Evolutionary conservation across 768 basidiomycete genomes (phyloP).

Genomic region (Omphalotus guepiniiformis): DNA sequence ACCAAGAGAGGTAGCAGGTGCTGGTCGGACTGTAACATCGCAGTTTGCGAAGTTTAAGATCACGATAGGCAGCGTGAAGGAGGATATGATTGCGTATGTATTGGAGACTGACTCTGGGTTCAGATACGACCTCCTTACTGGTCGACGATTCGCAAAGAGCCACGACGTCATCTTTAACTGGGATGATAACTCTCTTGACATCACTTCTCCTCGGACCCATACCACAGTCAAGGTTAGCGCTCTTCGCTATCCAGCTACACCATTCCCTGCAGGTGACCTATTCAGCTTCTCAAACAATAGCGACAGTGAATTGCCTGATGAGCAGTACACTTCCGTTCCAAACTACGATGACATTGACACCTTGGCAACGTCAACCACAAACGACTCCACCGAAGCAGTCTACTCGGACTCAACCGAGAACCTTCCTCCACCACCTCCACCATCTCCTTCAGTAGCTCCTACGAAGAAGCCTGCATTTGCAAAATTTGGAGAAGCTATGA

Average conservation of each 20-base stretch:
- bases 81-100: slow-evolving; percentile 6
- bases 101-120: slow-evolving; percentile 8
- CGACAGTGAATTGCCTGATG: not conserved
- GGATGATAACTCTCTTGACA: slow-evolving; percentile 5
- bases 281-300: not conserved
- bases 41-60: slow-evolving; percentile 10
- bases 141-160: slow-evolving; percentile 3
- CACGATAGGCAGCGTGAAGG: slow-evolving; percentile 9
- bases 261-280: not conserved
- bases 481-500: not conserved
- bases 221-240: slow-evolving; percentile 1
- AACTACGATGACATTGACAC: not conserved
- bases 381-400: too few relatives aligned
- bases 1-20: slow-evolving; percentile 8
- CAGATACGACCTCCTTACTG: slow-evolving; percentile 10
- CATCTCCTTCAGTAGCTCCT: too few relatives aligned
- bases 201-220: slow-evolving; percentile 10
- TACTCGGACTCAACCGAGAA: too few relatives aligned
- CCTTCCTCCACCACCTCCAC: too few relatives aligned
- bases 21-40: slow-evolving; percentile 6
- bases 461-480: too few relatives aligned
- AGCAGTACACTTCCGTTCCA: not conserved
- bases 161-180: slow-evolving; percentile 8
- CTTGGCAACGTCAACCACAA: too few relatives aligned
- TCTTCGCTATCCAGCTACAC: slow-evolving; percentile 1